Conservation (phyloP, 1,284 basidiomycete genomes). For the Marasmius fiardii region DNA sequence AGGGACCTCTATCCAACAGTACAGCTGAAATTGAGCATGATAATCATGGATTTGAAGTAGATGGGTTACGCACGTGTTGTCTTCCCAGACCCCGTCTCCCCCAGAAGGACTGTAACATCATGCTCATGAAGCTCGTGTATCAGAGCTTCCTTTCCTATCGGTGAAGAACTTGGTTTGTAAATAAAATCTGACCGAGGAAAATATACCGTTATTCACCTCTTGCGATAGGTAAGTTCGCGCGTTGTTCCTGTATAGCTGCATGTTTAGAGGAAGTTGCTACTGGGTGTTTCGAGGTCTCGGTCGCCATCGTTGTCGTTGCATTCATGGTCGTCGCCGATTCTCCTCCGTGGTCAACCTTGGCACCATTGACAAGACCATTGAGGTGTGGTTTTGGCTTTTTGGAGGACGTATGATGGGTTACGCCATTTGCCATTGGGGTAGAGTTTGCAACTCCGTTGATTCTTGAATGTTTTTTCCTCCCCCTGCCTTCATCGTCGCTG, state of each 20-base stretch:
- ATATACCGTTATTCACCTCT: conserved; percentile 45
- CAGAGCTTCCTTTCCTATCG: conserved; percentile 72
- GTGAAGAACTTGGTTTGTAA: conserved; percentile 9
- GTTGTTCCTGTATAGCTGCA: conserved; percentile 51
- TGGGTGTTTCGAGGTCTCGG: too few relatives aligned
- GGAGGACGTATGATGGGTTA: conserved; percentile 18
- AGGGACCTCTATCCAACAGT: conserved; percentile 67
- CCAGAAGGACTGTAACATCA: conserved; percentile 89
- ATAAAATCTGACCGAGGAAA: neutral
- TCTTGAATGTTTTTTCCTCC: conserved; percentile 23
- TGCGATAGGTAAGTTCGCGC: conserved; percentile 75
- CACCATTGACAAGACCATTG: conserved; percentile 16
- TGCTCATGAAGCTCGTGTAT: conserved; percentile 72
- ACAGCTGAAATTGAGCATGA: neutral
- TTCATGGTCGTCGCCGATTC: neutral
- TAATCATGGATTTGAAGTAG: conserved; percentile 4
- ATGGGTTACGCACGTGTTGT: conserved; percentile 76
- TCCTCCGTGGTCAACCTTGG: conserved; percentile 7
- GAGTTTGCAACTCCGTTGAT: conserved; percentile 17
- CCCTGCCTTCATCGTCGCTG: conserved; percentile 30
- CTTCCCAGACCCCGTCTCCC: conserved; percentile 98
- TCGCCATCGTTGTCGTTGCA: neutral
- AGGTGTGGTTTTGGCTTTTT: too few relatives aligned
- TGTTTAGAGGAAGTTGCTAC: conserved; percentile 7
- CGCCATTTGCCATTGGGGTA: conserved; percentile 17